These are phyloP conservation scores for Coemansia sp. DNA, from an alignment of 192 early-diverging fungal genomes.

Conservation along the genomic window DNA sequence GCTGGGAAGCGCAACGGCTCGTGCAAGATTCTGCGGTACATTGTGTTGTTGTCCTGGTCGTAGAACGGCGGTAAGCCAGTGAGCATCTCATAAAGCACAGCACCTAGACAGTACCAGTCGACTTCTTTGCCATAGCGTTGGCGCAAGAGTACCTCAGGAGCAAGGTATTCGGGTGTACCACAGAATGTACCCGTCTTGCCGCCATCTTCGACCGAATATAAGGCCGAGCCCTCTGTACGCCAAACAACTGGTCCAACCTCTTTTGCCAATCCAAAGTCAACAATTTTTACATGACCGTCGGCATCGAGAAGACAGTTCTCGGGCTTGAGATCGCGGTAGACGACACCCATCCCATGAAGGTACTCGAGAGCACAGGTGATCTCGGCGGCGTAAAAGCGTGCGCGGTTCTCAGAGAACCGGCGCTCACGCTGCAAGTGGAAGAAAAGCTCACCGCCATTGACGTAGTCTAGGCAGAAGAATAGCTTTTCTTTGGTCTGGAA, in stretches of 20 bases:
- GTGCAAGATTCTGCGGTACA: constrained; percentile 48
- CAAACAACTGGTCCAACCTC: constrained; percentile 57
- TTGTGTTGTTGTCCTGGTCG: constrained; percentile 46
- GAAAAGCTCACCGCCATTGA: constrained; percentile 76
- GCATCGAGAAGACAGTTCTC: constrained; percentile 86
- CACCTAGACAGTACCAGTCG: constrained; percentile 77
- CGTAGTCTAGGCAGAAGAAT: constrained; percentile 73
- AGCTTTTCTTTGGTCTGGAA: constrained; percentile 66
- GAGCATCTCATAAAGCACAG: constrained; percentile 68
- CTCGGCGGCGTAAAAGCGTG: constrained; percentile 60
- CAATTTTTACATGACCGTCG: constrained; percentile 81
- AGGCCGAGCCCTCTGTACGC: constrained; percentile 77
- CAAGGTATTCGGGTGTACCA: constrained; percentile 74
- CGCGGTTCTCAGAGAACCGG: constrained; percentile 59
- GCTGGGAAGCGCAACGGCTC: constrained; percentile 43
- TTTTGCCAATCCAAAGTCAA: constrained; percentile 93
- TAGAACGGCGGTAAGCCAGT: constrained; percentile 67
- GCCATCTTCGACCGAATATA: constrained; percentile 54
- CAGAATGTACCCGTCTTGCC: constrained; percentile 73
- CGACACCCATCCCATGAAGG: constrained; percentile 88
- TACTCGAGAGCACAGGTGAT: constrained; percentile 64
- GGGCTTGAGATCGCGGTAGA: constrained; percentile 78
- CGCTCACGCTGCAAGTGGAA: constrained; percentile 70
- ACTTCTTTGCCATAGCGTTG: constrained; percentile 65
- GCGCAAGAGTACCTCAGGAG: constrained; percentile 67